phyloP scores from a whole-genome alignment of 352 stramenopile genomes.

The Pilasporangium apinafurcum region DNA sequence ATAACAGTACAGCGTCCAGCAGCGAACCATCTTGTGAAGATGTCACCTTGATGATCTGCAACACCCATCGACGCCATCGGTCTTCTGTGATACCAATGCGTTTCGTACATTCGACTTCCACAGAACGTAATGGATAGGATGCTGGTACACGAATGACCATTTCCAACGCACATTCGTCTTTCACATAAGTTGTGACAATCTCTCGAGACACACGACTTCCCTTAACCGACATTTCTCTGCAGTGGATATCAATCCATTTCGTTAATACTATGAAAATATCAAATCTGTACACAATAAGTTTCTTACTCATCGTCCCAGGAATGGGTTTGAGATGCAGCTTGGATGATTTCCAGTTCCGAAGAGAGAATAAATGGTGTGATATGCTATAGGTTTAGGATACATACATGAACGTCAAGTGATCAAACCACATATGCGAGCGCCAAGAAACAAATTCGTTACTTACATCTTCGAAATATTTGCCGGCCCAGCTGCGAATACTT shows the following conservation, averaged over 20 bases:
- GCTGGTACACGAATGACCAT: slow-evolving; percentile 86
- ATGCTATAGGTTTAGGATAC: slow-evolving; percentile 16
- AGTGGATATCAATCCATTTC: neutral
- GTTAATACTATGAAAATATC: neutral
- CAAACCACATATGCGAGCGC: neutral
- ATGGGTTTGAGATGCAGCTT: slow-evolving; percentile 40
- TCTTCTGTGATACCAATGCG: slow-evolving; percentile 89
- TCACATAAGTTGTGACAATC: slow-evolving; percentile 90
- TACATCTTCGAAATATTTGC: slow-evolving; percentile 87
- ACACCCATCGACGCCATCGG: slow-evolving; percentile 88
- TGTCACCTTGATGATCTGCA: slow-evolving; percentile 91
- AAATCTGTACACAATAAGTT: slow-evolving; percentile 7
- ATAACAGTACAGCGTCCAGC: slow-evolving; percentile 88
- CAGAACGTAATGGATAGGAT: slow-evolving; percentile 85
- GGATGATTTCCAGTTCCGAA: slow-evolving; percentile 73
- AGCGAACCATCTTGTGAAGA: slow-evolving; percentile 86
- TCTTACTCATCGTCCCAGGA: slow-evolving; percentile 67
- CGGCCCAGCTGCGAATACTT: slow-evolving; percentile 72
- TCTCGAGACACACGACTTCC: slow-evolving; percentile 82
- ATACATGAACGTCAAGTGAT: neutral
- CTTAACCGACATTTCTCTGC: slow-evolving; percentile 80
- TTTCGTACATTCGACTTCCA: slow-evolving; percentile 89
- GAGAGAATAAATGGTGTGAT: slow-evolving; percentile 77
- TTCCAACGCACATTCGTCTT: slow-evolving; percentile 89
- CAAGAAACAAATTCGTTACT: slow-evolving; percentile 1